Evolutionary conservation across 306 rosid genomes (phyloP).

Genomic region (Delonix regia): DNA sequence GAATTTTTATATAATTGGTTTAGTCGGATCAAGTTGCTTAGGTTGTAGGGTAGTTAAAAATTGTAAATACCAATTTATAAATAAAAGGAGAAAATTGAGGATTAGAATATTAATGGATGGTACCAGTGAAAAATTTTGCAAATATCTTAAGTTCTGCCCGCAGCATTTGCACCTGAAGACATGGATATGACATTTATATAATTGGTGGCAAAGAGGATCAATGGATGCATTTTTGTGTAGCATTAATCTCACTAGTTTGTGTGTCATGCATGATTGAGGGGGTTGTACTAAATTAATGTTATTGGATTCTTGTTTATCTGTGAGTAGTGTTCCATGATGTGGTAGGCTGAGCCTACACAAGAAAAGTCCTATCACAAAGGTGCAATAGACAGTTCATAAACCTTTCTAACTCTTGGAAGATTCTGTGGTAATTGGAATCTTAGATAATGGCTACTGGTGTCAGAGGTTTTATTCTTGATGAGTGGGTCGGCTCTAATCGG

Average conservation of each 20-base stretch:
- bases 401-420: background rate
- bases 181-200: background rate
- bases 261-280: background rate
- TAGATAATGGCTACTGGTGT: background rate
- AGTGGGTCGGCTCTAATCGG: background rate
- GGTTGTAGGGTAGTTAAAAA: background rate
- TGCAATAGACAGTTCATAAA: background rate
- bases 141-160: background rate
- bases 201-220: background rate
- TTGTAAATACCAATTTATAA: background rate
- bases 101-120: background rate
- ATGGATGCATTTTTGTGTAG: background rate
- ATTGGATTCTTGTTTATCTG: background rate
- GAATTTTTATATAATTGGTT: background rate
- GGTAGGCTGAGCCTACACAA: background rate
- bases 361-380: background rate
- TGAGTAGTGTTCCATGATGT: background rate
- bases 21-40: background rate
- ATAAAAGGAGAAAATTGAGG: background rate
- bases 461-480: conserved; percentile 15
- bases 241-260: background rate
- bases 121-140: background rate
- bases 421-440: background rate
- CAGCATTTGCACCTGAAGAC: background rate
- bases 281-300: background rate